Evolutionary conservation across 345 rosid genomes (phyloP).

Genomic region (Noccaea caerulescens): DNA sequence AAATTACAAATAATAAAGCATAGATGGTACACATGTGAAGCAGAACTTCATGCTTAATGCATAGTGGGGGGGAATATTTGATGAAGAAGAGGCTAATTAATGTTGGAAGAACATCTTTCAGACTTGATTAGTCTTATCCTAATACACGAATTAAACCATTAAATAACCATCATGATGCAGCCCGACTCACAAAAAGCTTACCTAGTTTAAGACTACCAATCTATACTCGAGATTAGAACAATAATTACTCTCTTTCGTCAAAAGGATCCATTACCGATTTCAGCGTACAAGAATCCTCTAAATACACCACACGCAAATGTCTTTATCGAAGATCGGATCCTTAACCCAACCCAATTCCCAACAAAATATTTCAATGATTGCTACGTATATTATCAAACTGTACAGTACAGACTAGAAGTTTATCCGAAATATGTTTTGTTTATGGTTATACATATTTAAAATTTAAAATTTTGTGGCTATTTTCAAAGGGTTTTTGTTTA

Average conservation of each 20-base stretch:
- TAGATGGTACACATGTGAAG: too few relatives aligned
- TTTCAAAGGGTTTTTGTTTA: not conserved
- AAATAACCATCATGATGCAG: not conserved
- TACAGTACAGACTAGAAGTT: not conserved
- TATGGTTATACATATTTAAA: not conserved
- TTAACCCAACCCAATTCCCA: not conserved
- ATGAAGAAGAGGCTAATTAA: too few relatives aligned
- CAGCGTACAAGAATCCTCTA: not conserved
- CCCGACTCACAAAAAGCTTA: not conserved
- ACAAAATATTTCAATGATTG: constrained; percentile 18
- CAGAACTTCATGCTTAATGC: too few relatives aligned
- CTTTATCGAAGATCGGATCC: constrained; percentile 7
- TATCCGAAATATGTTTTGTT: not conserved
- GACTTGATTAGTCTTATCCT: not conserved
- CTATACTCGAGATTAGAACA: not conserved
- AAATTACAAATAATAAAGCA: too few relatives aligned
- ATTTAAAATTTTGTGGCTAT: not conserved
- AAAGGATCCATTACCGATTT: not conserved
- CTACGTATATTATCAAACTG: not conserved
- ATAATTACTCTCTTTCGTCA: not conserved
- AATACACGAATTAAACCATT: not conserved
- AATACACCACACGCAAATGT: constrained; percentile 4
- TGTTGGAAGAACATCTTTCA: not conserved
- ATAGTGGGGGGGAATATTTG: too few relatives aligned
- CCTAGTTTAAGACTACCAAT: not conserved